Evolutionary conservation across 179 eudicot species (phyloP).

Genomic region (Nepenthes alata): DNA sequence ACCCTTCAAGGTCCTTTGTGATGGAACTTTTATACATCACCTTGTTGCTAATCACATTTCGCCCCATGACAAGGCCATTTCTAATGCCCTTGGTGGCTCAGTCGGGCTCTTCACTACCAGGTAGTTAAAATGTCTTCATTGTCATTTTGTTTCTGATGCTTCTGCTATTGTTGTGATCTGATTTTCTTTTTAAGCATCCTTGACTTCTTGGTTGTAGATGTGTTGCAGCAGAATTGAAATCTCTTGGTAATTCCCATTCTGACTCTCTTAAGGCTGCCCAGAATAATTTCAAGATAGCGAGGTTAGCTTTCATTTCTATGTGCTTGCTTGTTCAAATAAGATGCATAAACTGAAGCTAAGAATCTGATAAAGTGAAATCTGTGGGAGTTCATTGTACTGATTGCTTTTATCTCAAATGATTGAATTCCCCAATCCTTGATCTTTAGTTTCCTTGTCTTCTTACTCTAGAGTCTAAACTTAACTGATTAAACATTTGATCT

Average conservation of each 20-base stretch:
- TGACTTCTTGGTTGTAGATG: slow-evolving; percentile 32
- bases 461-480: too few species aligned
- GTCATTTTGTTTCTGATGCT: slow-evolving; percentile 1
- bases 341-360: too few species aligned
- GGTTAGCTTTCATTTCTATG: slow-evolving; percentile 28
- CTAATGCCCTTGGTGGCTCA: slow-evolving; percentile 39
- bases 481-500: too few species aligned
- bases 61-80: slow-evolving; percentile 45
- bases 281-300: slow-evolving; percentile 37
- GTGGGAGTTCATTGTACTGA: too few species aligned
- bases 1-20: slow-evolving; percentile 80
- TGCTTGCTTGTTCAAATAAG: too few species aligned
- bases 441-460: too few species aligned
- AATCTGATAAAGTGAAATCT: too few species aligned
- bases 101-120: slow-evolving; percentile 72
- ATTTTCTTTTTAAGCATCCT: background rate
- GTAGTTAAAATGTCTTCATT: slow-evolving; percentile 14
- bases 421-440: too few species aligned
- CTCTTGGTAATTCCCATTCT: slow-evolving; percentile 49
- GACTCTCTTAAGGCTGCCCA: slow-evolving; percentile 46
- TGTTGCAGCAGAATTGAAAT: slow-evolving; percentile 61
- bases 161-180: background rate
- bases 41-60: slow-evolving; percentile 37
- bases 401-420: too few species aligned
- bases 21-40: slow-evolving; percentile 80